Evolutionary conservation across 148 eudicot species (phyloP).

Genomic region (Chenopodium formosanum): DNA sequence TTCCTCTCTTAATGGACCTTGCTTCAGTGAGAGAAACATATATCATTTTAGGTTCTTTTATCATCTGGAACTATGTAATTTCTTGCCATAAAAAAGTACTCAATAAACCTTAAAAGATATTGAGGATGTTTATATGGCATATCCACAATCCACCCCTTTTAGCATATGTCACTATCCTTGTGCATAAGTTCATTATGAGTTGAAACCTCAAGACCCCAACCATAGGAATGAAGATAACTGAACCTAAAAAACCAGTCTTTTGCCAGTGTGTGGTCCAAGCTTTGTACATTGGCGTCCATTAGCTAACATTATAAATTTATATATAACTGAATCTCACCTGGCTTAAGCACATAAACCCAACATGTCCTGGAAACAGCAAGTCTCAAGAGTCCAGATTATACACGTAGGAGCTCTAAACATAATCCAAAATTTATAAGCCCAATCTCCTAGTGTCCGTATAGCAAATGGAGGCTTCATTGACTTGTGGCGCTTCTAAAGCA

Average conservation of each 20-base stretch:
- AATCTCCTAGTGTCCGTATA: background rate
- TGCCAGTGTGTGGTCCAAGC: background rate
- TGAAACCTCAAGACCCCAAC: background rate
- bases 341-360: background rate
- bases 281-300: background rate
- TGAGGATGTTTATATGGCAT: too few species aligned
- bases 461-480: background rate
- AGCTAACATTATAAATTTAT: background rate
- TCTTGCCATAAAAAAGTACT: slow-evolving; percentile 1
- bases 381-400: background rate
- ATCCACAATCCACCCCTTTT: too few species aligned
- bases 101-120: background rate
- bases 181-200: background rate
- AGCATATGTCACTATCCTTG: background rate
- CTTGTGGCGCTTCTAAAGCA: background rate
- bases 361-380: background rate
- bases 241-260: background rate
- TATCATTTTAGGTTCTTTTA: background rate
- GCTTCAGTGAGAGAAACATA: background rate
- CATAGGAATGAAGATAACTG: background rate
- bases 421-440: background rate
- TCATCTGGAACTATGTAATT: too few species aligned
- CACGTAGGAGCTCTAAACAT: background rate
- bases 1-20: slow-evolving; percentile 7
- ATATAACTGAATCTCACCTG: background rate